These are phyloP conservation scores for Suhomyces bolitotheri DNA, from an alignment of 1,139 yeast genomes.

Conservation along the genomic window DNA sequence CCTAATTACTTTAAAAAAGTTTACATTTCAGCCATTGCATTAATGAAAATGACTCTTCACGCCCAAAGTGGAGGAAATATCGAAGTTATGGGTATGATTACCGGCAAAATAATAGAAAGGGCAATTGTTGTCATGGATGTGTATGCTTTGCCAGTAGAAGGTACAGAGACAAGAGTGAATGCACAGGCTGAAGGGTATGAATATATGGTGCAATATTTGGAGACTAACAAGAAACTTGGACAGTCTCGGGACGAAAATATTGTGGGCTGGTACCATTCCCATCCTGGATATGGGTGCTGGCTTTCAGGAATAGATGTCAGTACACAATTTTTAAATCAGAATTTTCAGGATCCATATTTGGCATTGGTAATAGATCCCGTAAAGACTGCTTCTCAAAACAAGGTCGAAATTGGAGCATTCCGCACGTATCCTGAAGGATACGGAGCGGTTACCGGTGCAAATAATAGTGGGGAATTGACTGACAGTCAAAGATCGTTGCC, in stretches of 20 bases:
- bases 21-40: constrained; percentile 71
- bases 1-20: constrained; percentile 67
- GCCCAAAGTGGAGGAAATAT: constrained; percentile 86
- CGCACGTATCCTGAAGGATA: constrained; percentile 65
- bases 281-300: constrained; percentile 98
- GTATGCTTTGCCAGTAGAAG: constrained; percentile 89
- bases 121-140: constrained; percentile 77
- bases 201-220: constrained; percentile 84
- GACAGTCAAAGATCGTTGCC: constrained; percentile 33
- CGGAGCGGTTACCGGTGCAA: constrained; percentile 8
- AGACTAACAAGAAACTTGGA: constrained; percentile 50
- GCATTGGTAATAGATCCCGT: constrained; percentile 89
- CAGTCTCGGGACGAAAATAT: constrained; percentile 57
- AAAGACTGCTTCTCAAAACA: constrained; percentile 61
- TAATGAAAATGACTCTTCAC: constrained; percentile 78
- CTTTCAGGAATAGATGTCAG: constrained; percentile 86
- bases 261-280: constrained; percentile 96
- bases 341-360: constrained; percentile 86
- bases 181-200: constrained; percentile 94
- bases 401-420: constrained; percentile 88
- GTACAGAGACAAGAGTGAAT: constrained; percentile 93
- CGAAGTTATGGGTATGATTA: constrained; percentile 93
- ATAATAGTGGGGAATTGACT: constrained; percentile 1
- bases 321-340: constrained; percentile 82
- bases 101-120: constrained; percentile 65